Evolutionary conservation across 129 eudicot species (phyloP).

Genomic region (Flaveria ramosissima): DNA sequence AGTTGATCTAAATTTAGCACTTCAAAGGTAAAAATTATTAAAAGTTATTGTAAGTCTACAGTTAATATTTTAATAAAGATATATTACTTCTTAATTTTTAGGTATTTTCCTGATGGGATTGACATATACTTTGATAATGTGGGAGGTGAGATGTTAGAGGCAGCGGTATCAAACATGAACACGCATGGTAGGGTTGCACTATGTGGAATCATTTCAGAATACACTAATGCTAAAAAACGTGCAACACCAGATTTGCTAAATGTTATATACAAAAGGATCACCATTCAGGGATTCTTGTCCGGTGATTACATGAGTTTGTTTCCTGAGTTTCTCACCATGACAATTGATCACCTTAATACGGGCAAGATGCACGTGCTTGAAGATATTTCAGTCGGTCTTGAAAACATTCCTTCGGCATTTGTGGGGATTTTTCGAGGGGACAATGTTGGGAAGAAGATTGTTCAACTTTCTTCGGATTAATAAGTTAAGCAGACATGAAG

Average conservation of each 20-base stretch:
- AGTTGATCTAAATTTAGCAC: conserved; percentile 51
- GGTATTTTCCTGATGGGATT: conserved; percentile 81
- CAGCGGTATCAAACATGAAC: conserved; percentile 78
- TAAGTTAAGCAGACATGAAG: not conserved
- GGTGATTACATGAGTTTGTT: conserved; percentile 46
- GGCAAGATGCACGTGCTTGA: conserved; percentile 61
- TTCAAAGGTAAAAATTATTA: conserved; percentile 49
- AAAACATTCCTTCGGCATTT: conserved; percentile 72
- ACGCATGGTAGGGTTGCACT: conserved; percentile 58
- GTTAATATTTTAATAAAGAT: not conserved
- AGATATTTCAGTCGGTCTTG: conserved; percentile 64
- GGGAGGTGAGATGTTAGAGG: conserved; percentile 82
- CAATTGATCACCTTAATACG: conserved; percentile 47
- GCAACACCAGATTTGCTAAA: conserved; percentile 67
- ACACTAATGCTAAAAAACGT: conserved; percentile 39
- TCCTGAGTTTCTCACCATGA: conserved; percentile 52
- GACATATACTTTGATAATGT: conserved; percentile 91
- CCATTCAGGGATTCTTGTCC: conserved; percentile 62
- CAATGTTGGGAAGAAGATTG: conserved; percentile 69
- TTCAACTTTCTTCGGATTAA: conserved; percentile 47
- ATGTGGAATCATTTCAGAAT: conserved; percentile 80
- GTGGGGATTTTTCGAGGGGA: conserved; percentile 63
- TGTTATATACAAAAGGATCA: conserved; percentile 68
- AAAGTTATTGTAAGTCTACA: not conserved
- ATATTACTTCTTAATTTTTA: not conserved